Conservation (phyloP, 495 filamentous ascomycete genomes). For the Corynascus novoguineensis region DNA sequence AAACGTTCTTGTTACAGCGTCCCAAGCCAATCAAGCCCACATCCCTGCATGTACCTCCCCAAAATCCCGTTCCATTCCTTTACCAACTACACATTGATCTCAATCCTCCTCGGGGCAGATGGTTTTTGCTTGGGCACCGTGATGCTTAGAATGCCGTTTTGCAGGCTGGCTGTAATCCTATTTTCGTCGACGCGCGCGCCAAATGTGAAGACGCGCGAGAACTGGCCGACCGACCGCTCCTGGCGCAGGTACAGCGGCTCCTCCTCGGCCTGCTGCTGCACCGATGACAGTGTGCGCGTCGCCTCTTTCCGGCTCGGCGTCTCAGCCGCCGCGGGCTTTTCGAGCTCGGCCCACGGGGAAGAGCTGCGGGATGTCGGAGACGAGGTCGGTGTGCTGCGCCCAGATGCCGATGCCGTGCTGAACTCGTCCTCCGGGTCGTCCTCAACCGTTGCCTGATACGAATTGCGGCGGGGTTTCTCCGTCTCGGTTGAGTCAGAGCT, state of each 20-base stretch:
- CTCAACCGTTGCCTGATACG: constrained; percentile 29
- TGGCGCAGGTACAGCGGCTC: constrained; percentile 62
- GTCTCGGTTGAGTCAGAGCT: constrained; percentile 5
- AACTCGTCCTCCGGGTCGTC: constrained; percentile 25
- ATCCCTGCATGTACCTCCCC: no score
- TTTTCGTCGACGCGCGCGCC: constrained; percentile 70
- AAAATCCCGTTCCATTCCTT: no score
- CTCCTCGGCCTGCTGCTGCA: constrained; percentile 17
- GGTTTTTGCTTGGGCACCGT: constrained; percentile 61
- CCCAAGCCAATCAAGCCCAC: no score
- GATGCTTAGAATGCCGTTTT: constrained; percentile 58
- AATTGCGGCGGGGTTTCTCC: constrained; percentile 38
- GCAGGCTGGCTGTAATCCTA: constrained; percentile 59
- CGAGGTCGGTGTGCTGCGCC: constrained; percentile 2
- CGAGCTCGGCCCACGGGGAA: constrained; percentile 2
- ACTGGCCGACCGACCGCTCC: constrained; percentile 77
- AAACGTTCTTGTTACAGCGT: no score
- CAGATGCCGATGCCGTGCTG: no score
- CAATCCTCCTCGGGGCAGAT: neutral
- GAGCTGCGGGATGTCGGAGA: neutral
- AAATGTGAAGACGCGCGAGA: constrained; percentile 75
- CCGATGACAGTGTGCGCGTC: neutral
- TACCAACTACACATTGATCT: neutral
- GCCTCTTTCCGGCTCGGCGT: constrained; percentile 17
- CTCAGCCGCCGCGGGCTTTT: constrained; percentile 7